A percentile compares a stretch with the other conserved stretches of the same genome.
These are phyloP conservation scores for Russula brevipes DNA, from an alignment of 768 basidiomycete genomes.

Conservation along the genomic window DNA sequence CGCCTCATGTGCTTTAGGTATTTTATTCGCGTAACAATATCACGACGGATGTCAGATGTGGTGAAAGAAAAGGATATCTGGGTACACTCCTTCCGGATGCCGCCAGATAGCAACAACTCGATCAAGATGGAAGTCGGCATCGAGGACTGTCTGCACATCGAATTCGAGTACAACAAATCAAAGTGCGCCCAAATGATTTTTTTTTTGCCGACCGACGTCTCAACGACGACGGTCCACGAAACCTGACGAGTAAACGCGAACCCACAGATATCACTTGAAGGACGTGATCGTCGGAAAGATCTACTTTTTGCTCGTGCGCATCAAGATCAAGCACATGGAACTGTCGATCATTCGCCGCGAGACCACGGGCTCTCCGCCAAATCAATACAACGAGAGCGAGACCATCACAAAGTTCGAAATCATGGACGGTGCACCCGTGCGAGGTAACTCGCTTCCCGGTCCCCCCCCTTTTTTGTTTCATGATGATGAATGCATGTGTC, in stretches of 20 bases:
- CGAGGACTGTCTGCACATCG: slow-evolving; percentile 97
- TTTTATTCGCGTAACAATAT: slow-evolving; percentile 85
- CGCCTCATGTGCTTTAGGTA: slow-evolving; percentile 50
- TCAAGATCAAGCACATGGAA: slow-evolving; percentile 99
- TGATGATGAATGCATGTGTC: neutral
- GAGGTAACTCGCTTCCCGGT: slow-evolving; percentile 47
- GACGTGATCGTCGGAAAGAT: slow-evolving; percentile 99
- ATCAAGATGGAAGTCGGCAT: slow-evolving; percentile 99
- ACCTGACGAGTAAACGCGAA: neutral
- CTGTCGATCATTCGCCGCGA: slow-evolving; percentile 95
- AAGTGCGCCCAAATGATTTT: slow-evolving; percentile 49
- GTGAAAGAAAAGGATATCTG: slow-evolving; percentile 90
- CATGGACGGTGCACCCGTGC: slow-evolving; percentile 97
- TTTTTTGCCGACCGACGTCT: slow-evolving; percentile 30
- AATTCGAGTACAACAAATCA: slow-evolving; percentile 99
- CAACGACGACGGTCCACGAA: neutral
- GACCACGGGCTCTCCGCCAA: slow-evolving; percentile 96
- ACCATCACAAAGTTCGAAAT: slow-evolving; percentile 99
- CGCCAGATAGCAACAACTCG: slow-evolving; percentile 94
- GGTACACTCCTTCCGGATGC: slow-evolving; percentile 99
- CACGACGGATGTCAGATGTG: slow-evolving; percentile 89
- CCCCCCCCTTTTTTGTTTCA: neutral
- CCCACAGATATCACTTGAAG: slow-evolving; percentile 87
- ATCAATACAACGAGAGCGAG: slow-evolving; percentile 98
- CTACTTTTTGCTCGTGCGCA: slow-evolving; percentile 95